Evolutionary conservation across 2,329 filamentous ascomycete genomes (phyloP).

Genomic region (Pleoardoris graminearum): DNA sequence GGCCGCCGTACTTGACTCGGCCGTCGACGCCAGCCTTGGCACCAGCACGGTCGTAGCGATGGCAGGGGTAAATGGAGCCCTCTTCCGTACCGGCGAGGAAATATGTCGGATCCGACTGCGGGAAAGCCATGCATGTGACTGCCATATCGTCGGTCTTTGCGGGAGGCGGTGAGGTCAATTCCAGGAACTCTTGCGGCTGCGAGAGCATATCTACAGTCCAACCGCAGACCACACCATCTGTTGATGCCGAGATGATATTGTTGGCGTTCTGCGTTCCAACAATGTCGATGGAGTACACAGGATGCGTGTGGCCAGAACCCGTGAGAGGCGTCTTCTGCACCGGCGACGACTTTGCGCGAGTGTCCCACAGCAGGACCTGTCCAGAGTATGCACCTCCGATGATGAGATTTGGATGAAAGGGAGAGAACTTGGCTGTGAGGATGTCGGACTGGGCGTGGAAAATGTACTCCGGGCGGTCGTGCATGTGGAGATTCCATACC

Average conservation of each 20-base stretch:
- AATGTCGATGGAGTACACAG: conserved; percentile 92
- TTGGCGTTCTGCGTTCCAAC: conserved; percentile 98
- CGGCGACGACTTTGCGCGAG: conserved; percentile 76
- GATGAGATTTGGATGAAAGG: conserved; percentile 95
- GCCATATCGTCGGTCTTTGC: conserved; percentile 87
- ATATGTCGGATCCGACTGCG: conserved; percentile 92
- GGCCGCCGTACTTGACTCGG: conserved; percentile 83
- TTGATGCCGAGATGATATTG: conserved; percentile 96
- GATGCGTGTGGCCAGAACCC: conserved; percentile 92
- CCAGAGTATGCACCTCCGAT: conserved; percentile 95
- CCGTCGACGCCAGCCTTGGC: conserved; percentile 95
- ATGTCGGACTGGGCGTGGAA: conserved; percentile 97
- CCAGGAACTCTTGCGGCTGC: conserved; percentile 91
- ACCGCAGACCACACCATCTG: conserved; percentile 92
- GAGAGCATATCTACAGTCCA: conserved; percentile 99
- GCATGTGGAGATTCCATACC: conserved; percentile 95
- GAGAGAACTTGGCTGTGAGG: conserved; percentile 94
- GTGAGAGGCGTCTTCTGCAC: conserved; percentile 96
- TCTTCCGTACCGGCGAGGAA: conserved; percentile 97
- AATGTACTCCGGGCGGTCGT: conserved; percentile 91
- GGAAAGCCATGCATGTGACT: conserved; percentile 93
- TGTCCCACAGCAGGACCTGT: conserved; percentile 97
- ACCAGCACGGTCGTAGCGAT: conserved; percentile 94
- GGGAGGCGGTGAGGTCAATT: conserved; percentile 81
- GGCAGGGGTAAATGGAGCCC: conserved; percentile 93